Conservation (phyloP, 1,284 basidiomycete genomes). For the Cutaneotrichosporon cutaneum region DNA sequence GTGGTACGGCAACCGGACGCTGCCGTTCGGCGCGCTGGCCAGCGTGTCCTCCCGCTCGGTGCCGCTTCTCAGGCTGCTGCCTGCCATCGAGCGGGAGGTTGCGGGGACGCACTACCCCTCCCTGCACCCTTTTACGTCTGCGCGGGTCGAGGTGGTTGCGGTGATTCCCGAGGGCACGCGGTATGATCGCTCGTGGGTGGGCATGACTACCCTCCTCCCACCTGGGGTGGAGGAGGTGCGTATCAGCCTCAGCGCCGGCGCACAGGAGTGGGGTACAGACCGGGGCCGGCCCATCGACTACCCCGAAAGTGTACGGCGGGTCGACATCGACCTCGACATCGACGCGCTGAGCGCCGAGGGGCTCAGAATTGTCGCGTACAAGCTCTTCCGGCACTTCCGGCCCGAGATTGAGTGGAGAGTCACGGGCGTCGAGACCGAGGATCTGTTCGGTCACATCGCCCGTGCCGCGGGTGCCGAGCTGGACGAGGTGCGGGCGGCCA, state of each 20-base stretch:
- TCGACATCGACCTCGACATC: background rate
- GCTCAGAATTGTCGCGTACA: background rate
- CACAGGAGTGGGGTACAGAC: background rate
- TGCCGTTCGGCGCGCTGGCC: background rate
- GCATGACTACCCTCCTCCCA: background rate
- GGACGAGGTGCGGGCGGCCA: background rate
- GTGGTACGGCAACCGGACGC: constrained; percentile 2
- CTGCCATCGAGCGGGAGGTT: background rate
- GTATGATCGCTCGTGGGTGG: background rate
- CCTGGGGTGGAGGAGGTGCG: background rate
- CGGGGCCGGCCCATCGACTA: background rate
- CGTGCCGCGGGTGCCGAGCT: background rate
- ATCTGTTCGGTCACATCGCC: too few species aligned
- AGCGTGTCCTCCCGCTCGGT: background rate
- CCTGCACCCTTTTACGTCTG: background rate
- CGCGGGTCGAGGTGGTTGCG: background rate
- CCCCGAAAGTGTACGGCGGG: background rate
- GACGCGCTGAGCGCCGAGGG: background rate
- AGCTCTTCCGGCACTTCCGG: background rate
- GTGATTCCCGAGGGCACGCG: background rate
- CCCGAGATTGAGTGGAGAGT: background rate
- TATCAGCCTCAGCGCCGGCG: background rate
- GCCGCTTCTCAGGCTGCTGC: background rate
- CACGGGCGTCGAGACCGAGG: background rate
- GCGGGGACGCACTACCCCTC: background rate